phyloP scores from a whole-genome alignment of 2,329 filamentous ascomycete species.

The Zymoseptoria pseudotritici region DNA sequence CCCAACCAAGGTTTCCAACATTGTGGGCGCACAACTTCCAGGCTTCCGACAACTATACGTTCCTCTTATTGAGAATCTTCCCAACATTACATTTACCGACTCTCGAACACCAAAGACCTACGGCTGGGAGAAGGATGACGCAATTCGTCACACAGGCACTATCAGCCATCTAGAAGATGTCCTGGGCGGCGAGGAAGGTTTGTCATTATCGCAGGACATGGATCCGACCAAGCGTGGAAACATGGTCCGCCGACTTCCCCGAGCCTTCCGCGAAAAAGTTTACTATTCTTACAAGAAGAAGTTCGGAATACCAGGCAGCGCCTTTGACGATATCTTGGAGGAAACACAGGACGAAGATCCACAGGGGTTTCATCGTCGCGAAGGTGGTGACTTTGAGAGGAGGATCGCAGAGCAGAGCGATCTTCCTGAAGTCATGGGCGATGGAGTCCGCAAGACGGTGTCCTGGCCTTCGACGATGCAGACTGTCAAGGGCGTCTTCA shows the following conservation, averaged over 20 bases:
- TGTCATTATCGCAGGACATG: slow-evolving; percentile 79
- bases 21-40: slow-evolving; percentile 81
- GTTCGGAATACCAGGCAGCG: slow-evolving; percentile 72
- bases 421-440: slow-evolving; percentile 62
- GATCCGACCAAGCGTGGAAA: slow-evolving; percentile 83
- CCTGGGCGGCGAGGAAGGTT: slow-evolving; percentile 50
- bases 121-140: slow-evolving; percentile 33
- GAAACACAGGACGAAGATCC: slow-evolving; percentile 61
- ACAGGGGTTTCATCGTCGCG: slow-evolving; percentile 59
- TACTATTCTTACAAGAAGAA: slow-evolving; percentile 95
- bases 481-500: slow-evolving; percentile 75
- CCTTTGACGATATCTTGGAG: slow-evolving; percentile 80
- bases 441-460: slow-evolving; percentile 79
- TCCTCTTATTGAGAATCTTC: slow-evolving; percentile 79
- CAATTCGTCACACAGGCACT: slow-evolving; percentile 28
- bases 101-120: slow-evolving; percentile 45
- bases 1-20: slow-evolving; percentile 86
- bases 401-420: slow-evolving; percentile 70
- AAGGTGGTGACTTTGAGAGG: slow-evolving; percentile 79
- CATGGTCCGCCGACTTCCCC: slow-evolving; percentile 88
- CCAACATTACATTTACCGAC: slow-evolving; percentile 75
- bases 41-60: slow-evolving; percentile 90
- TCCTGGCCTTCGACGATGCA: slow-evolving; percentile 87
- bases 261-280: slow-evolving; percentile 75
- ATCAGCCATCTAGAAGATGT: slow-evolving; percentile 50